Evolutionary conservation across 768 basidiomycete genomes (phyloP).

Genomic region (Pulveroboletus ravenelii): DNA sequence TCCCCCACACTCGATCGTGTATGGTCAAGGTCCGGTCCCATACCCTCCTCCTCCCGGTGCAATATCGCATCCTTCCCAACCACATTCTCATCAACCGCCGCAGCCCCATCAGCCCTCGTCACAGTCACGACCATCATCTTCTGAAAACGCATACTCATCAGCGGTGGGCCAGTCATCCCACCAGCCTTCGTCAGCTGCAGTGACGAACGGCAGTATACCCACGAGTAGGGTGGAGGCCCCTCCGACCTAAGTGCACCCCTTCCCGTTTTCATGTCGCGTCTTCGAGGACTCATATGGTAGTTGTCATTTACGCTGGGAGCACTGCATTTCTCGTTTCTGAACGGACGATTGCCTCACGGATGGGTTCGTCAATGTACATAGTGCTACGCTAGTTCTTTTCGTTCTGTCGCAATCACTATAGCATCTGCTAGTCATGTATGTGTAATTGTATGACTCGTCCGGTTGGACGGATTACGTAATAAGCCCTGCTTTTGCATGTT

Average conservation of each 20-base stretch:
- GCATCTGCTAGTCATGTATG: conserved; percentile 12
- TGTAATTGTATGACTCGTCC: conserved; percentile 9
- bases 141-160: conserved; percentile 53
- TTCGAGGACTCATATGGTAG: conserved; percentile 16
- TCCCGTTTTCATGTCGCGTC: conserved; percentile 5
- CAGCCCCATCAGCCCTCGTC: conserved; percentile 30
- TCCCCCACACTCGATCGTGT: conserved; percentile 47
- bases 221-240: conserved; percentile 41
- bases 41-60: conserved; percentile 44
- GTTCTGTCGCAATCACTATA: conserved; percentile 12
- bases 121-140: conserved; percentile 55
- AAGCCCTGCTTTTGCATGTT: conserved; percentile 2
- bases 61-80: conserved; percentile 39
- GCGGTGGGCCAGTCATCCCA: conserved; percentile 32
- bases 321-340: conserved; percentile 21
- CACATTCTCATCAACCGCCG: conserved; percentile 30
- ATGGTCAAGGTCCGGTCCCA: conserved; percentile 45
- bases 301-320: conserved; percentile 20
- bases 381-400: conserved; percentile 11
- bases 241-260: conserved; percentile 28
- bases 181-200: conserved; percentile 24
- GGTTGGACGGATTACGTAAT: conserved; percentile 25
- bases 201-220: conserved; percentile 39
- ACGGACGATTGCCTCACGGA: conserved; percentile 22
- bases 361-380: conserved; percentile 29